Percentiles rank a stretch among this genome's conserved stretches.
These are phyloP conservation scores for Penicillium sp. DNA, from an alignment of 2,329 filamentous ascomycete genomes.

Conservation along the genomic window DNA sequence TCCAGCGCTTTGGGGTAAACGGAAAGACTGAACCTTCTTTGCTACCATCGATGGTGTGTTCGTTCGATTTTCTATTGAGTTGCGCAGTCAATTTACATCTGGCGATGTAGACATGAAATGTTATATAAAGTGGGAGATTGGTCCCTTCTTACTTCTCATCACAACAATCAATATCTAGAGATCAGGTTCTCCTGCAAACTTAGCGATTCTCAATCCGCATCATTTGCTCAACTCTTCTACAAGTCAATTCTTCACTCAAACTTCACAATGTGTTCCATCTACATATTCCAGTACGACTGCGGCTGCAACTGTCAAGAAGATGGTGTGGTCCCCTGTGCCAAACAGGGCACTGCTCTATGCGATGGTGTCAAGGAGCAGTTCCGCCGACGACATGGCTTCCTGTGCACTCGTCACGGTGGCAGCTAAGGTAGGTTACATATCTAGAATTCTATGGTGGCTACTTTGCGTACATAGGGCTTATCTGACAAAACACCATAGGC, in stretches of 20 bases:
- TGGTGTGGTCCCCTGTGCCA: conserved; percentile 37
- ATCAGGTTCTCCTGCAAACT: background rate
- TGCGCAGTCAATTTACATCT: conserved; percentile 19
- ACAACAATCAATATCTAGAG: conserved; percentile 4
- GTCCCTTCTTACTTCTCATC: conserved; percentile 11
- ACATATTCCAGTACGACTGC: conserved; percentile 40
- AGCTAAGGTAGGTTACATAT: background rate
- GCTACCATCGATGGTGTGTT: conserved; percentile 3
- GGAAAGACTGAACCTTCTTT: conserved; percentile 2
- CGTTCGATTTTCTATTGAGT: conserved; percentile 14
- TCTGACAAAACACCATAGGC: conserved; percentile 7
- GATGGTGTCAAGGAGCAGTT: conserved; percentile 34
- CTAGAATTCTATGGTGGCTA: background rate
- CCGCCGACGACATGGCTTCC: conserved; percentile 34
- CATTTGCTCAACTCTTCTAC: background rate
- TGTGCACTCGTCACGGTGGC: conserved; percentile 32
- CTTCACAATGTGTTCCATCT: conserved; percentile 38
- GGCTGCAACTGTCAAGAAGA: conserved; percentile 36
- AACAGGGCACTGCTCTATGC: conserved; percentile 32
- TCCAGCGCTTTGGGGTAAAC: conserved; percentile 12
- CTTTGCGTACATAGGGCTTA: conserved; percentile 7
- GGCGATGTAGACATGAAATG: conserved; percentile 21
- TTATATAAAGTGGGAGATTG: conserved; percentile 23
- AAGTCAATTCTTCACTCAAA: background rate
- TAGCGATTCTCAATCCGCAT: background rate